Base-by-base conservation (phyloP, 345 rosid genomes). In the Adansonia digitata region DNA sequence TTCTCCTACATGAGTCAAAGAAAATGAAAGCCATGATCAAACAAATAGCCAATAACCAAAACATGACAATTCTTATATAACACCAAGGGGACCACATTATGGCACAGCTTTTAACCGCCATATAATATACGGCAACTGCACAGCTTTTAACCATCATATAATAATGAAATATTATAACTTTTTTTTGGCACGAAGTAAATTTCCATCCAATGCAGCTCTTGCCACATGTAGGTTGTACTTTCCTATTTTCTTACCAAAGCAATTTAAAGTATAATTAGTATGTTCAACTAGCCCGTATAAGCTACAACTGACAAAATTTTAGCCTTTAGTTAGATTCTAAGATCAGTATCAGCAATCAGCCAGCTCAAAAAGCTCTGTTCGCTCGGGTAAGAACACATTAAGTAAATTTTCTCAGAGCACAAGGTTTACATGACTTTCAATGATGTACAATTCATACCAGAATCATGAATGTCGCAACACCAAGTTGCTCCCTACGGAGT, bases 401-500 rank as follows among this genome's bases (percentile, higher is more conserved):
- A 40, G 35, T 27, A 17, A n/a, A 24, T 42, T 46, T 42, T 37
- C 43, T 29, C 66, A 34, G 12, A 56, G 69, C 0, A 31, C 45
- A 51, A 51, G 9, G 73, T 46, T 31, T 39, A 66, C 1, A 18
- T 42, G 26, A 27, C 56, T 48, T 55, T 55, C 64, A 53, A 24
- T 37, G 43, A 46, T 69, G 34, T 2, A 8, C 69, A 22, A 24
- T 17, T 49, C 69, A 74, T 93, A 95, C 99, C 99, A 95, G 77
- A 86, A 93, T 93, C 96, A 95, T 90, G 86, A 93, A 95, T 57
- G 99, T 93, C 27, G 97, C 97, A 82, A 95, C 83, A 52, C 99
- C 99, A 77, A 91, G 90, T 75, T 91, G 88, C 82, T 88, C 98
- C 75, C 85, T 89, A 71, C 99, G 87, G 45, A 93, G 97, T 60